A percentile compares a stretch with the other conserved stretches of the same genome.
Evolutionary conservation across 176 grass and related monocot species (phyloP).

Genomic region (Aegilops tauschii): DNA sequence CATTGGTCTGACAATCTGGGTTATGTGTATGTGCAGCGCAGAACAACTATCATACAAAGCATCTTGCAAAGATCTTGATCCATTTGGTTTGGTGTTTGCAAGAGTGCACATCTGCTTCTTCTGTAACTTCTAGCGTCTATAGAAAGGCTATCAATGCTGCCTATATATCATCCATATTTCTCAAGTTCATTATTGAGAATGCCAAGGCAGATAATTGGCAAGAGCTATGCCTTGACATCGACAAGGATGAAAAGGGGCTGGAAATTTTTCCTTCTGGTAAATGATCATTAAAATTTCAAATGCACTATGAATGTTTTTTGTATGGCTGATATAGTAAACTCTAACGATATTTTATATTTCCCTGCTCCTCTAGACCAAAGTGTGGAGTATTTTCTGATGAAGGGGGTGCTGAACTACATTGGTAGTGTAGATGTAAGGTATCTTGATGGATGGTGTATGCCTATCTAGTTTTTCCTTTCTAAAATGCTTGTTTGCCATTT

Average conservation of each 20-base stretch:
- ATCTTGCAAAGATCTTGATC: constrained; percentile 93
- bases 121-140: constrained; percentile 45
- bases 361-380: constrained; percentile 52
- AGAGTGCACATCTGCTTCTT: constrained; percentile 53
- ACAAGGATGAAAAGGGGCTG: constrained; percentile 70
- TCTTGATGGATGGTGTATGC: constrained; percentile 31
- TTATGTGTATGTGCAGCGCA: constrained; percentile 77
- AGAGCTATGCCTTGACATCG: constrained; percentile 76
- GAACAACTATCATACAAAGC: constrained; percentile 81
- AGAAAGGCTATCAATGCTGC: constrained; percentile 91
- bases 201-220: constrained; percentile 70
- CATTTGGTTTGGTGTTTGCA: constrained; percentile 96
- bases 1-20: neutral
- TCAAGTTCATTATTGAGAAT: constrained; percentile 97
- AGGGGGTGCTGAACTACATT: constrained; percentile 73
- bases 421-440: constrained; percentile 94
- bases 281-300: constrained; percentile 20
- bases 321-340: neutral
- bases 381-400: constrained; percentile 80
- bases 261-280: constrained; percentile 78
- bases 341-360: constrained; percentile 13
- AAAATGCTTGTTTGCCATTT: neutral
- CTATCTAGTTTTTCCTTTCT: neutral
- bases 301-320: neutral
- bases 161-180: constrained; percentile 96